Evolutionary conservation across 2,329 filamentous ascomycete genomes (phyloP).

Genomic region (Penicillium polonicum): DNA sequence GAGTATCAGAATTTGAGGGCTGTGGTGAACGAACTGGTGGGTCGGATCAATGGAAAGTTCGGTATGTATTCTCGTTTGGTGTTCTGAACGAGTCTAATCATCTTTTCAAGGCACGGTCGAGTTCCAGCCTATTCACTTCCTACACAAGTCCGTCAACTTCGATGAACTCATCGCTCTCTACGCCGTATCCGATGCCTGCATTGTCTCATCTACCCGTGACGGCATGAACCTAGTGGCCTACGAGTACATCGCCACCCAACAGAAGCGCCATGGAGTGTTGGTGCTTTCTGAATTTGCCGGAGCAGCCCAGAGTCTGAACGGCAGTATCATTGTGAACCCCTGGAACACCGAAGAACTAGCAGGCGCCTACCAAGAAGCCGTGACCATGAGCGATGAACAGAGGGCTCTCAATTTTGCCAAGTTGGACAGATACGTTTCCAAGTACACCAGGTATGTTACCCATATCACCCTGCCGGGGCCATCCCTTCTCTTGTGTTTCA

Average conservation of each 20-base stretch:
- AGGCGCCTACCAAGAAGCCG: conserved; percentile 90
- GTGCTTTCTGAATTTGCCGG: conserved; percentile 96
- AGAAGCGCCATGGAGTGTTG: conserved; percentile 86
- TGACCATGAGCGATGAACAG: conserved; percentile 91
- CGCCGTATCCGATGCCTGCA: conserved; percentile 84
- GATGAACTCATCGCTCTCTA: conserved; percentile 94
- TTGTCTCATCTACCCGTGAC: conserved; percentile 93
- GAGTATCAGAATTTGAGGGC: conserved; percentile 96
- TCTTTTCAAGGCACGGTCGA: conserved; percentile 72
- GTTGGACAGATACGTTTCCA: conserved; percentile 90
- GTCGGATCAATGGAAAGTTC: conserved; percentile 94
- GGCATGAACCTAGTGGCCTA: conserved; percentile 99
- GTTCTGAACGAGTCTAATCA: conserved; percentile 12
- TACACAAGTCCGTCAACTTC: conserved; percentile 93
- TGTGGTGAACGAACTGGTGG: conserved; percentile 94
- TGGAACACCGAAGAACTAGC: conserved; percentile 98
- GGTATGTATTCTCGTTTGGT: conserved; percentile 45
- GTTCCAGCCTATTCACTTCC: conserved; percentile 98
- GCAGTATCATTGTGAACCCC: conserved; percentile 91
- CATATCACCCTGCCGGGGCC: background rate
- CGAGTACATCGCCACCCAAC: conserved; percentile 94
- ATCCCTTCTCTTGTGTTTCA: background rate
- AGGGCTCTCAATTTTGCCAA: conserved; percentile 85
- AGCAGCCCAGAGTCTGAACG: conserved; percentile 90
- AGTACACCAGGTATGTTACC: conserved; percentile 73